Conservation (phyloP, 2,329 filamentous ascomycete genomes). For the Aureobasidium sp. region DNA sequence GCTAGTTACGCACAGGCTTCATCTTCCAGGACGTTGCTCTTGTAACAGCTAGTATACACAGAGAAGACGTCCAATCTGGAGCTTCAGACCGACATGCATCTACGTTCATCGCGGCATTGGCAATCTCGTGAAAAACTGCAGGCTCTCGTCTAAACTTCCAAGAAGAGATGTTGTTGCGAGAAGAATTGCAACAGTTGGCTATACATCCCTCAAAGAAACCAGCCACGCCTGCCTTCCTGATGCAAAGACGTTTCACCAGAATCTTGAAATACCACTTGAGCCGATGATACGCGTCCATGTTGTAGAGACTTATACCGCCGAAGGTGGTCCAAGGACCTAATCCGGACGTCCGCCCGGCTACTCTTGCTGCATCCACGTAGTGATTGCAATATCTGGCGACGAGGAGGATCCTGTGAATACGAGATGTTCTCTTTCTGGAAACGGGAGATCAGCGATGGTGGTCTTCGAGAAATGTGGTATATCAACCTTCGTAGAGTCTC, state of each 20-base stretch:
- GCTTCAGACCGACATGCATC: background rate
- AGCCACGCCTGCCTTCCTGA: background rate
- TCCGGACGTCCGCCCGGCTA: background rate
- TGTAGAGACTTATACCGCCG: background rate
- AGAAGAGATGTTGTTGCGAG: background rate
- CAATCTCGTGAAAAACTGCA: background rate
- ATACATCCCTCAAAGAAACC: background rate
- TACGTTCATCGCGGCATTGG: background rate
- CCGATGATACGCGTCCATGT: background rate
- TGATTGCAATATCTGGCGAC: background rate
- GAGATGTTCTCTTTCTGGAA: constrained; percentile 5
- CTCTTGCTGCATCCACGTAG: background rate
- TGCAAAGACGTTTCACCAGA: background rate
- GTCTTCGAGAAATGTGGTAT: background rate
- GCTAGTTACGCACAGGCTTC: too few species aligned
- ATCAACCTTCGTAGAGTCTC: background rate
- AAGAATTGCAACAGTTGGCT: background rate
- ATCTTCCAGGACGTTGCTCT: too few species aligned
- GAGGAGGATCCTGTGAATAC: background rate
- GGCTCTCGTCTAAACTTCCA: background rate
- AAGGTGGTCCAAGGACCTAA: background rate
- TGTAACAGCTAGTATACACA: background rate
- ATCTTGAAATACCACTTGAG: background rate
- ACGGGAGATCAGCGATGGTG: constrained; percentile 5
- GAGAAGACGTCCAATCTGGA: background rate